Conservation (phyloP, 257 asterid genomes). For the Plantago major region DNA sequence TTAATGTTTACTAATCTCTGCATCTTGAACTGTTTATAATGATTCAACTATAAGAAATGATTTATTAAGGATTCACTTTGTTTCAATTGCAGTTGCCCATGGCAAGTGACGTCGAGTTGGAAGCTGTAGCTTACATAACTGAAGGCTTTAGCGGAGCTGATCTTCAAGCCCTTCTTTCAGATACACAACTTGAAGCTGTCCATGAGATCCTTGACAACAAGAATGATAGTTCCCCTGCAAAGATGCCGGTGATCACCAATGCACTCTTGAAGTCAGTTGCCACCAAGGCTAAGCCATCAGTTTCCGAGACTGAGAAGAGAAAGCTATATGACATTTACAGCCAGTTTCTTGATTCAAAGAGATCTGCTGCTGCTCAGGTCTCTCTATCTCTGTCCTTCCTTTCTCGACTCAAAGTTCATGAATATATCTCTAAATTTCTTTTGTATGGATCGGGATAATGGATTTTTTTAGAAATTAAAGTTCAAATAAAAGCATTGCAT, state of each 20-base stretch:
- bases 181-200: conserved; percentile 91
- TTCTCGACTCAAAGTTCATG: background rate
- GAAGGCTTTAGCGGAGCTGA: conserved; percentile 98
- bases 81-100: conserved; percentile 58
- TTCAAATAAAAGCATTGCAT: too few relatives aligned
- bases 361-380: conserved; percentile 70
- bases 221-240: conserved; percentile 32
- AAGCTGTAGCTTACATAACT: conserved; percentile 49
- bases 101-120: conserved; percentile 70
- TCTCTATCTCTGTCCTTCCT: conserved; percentile 20
- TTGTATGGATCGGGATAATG: background rate
- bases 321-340: conserved; percentile 67
- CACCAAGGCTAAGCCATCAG: conserved; percentile 74
- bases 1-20: background rate
- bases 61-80: conserved; percentile 3
- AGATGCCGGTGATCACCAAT: conserved; percentile 59
- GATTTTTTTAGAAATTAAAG: too few relatives aligned
- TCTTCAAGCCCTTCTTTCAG: conserved; percentile 92
- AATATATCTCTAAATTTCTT: background rate
- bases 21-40: background rate
- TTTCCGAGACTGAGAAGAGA: conserved; percentile 75
- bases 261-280: conserved; percentile 61
- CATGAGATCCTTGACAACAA: conserved; percentile 57
- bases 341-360: conserved; percentile 84
- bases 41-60: conserved; percentile 6